Percentiles rank a stretch among this genome's conserved stretches.
Evolutionary conservation across 306 rosid genomes (phyloP).

Genomic region (Castanospermum australe): DNA sequence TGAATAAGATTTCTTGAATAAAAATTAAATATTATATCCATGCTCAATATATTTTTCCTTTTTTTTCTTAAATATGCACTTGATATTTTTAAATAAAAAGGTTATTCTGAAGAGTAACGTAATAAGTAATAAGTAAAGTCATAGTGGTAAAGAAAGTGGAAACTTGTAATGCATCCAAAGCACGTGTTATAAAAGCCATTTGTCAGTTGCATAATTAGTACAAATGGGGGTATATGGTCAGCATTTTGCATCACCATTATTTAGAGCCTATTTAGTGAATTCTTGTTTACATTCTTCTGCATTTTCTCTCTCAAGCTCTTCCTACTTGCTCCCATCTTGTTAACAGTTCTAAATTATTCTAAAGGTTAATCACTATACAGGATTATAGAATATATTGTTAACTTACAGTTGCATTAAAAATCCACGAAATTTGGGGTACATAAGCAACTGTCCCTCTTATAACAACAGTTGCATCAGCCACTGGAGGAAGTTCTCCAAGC

Average conservation of each 20-base stretch:
- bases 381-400: conserved; percentile 2
- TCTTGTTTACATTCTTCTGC: not conserved
- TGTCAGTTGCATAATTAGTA: not conserved
- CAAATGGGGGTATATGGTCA: not conserved
- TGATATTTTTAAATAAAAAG: not conserved
- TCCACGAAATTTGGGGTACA: conserved; percentile 97
- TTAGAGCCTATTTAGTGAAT: not conserved
- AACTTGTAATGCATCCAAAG: not conserved
- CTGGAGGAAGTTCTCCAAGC: conserved; percentile 85
- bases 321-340: conserved; percentile 5
- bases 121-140: not conserved
- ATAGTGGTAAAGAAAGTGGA: not conserved
- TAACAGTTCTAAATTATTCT: not conserved
- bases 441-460: conserved; percentile 87
- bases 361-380: not conserved
- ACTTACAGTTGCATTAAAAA: conserved; percentile 95
- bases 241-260: conserved; percentile 4
- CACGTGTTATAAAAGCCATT: not conserved
- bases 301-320: conserved; percentile 13
- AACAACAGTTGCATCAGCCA: conserved; percentile 49
- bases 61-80: not conserved
- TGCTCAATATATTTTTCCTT: not conserved
- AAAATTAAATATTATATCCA: not conserved
- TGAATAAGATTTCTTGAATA: not conserved
- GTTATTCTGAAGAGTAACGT: not conserved